phyloP scores from a whole-genome alignment of 2,329 filamentous ascomycete genomes.

The Beauveria varroae region DNA sequence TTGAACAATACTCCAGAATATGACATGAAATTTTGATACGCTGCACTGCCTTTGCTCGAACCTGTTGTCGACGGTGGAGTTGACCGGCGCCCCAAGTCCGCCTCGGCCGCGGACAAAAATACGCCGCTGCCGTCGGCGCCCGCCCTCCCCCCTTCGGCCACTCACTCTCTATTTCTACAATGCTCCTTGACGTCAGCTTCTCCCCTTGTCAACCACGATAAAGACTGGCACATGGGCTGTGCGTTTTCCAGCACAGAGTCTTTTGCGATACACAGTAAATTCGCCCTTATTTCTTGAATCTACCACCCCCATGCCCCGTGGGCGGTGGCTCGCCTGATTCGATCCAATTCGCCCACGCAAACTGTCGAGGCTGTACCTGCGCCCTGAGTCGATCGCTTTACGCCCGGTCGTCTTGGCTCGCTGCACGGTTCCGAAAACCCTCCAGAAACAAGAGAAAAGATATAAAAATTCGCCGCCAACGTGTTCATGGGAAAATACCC shows the following conservation, averaged over 20 bases:
- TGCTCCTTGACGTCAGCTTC: constrained; percentile 1
- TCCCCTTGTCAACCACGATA: neutral
- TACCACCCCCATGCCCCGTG: too few relatives aligned
- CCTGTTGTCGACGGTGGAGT: neutral
- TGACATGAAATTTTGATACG: too few relatives aligned
- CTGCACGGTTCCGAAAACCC: neutral
- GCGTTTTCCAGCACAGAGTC: neutral
- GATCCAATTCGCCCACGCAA: neutral
- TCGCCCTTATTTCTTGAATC: neutral
- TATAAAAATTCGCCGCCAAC: neutral
- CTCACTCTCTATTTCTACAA: neutral
- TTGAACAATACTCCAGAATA: neutral
- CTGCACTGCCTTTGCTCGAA: neutral
- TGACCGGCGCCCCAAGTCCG: neutral
- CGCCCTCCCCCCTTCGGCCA: neutral
- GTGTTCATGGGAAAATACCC: neutral
- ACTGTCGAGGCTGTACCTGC: neutral
- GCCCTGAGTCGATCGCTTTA: neutral
- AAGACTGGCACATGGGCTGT: neutral
- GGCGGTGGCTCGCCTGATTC: neutral
- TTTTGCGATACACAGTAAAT: neutral
- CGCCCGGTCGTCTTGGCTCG: neutral
- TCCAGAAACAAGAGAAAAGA: too few relatives aligned
- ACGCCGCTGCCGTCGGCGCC: constrained; percentile 1
- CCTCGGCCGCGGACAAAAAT: neutral